Conservation (phyloP, 495 filamentous ascomycete genomes). For the Echria macrotheca region DNA sequence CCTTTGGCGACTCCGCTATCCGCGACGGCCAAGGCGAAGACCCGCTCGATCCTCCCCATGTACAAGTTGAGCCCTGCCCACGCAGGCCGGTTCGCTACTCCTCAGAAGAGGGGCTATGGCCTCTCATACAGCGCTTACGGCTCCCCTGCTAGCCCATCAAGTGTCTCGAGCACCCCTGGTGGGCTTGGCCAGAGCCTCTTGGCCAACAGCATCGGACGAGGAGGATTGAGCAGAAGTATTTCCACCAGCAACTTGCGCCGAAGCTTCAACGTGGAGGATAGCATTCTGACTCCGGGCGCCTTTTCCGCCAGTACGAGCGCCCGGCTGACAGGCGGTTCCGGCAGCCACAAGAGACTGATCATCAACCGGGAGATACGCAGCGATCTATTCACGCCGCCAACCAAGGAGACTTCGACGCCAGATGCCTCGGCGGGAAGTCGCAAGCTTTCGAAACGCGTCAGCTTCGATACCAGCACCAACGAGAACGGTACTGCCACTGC, state of each 20-base stretch:
- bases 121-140: constrained; percentile 88
- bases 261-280: constrained; percentile 58
- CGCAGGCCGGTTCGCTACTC: constrained; percentile 71
- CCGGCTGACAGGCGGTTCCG: constrained; percentile 50
- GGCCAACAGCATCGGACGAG: constrained; percentile 52
- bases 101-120: constrained; percentile 75
- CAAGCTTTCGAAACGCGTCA: constrained; percentile 76
- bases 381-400: constrained; percentile 63
- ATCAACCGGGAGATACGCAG: constrained; percentile 82
- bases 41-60: constrained; percentile 72
- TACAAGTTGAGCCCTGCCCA: constrained; percentile 83
- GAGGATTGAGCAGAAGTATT: constrained; percentile 53
- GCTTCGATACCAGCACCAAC: constrained; percentile 65
- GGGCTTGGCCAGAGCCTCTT: constrained; percentile 60
- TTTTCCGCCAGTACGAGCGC: constrained; percentile 66
- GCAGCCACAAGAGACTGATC: constrained; percentile 78
- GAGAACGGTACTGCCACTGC: constrained; percentile 28
- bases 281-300: constrained; percentile 78
- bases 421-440: constrained; percentile 47
- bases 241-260: constrained; percentile 60
- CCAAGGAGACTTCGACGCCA: constrained; percentile 36
- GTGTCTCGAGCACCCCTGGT: constrained; percentile 61
- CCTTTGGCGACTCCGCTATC: constrained; percentile 85
- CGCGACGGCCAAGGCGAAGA: constrained; percentile 60
- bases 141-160: constrained; percentile 66